Evolutionary conservation across 2,329 filamentous ascomycete species (phyloP), one percentile per base, ranked within the genome.

Genomic region (Paecilomyces formosus): DNA sequence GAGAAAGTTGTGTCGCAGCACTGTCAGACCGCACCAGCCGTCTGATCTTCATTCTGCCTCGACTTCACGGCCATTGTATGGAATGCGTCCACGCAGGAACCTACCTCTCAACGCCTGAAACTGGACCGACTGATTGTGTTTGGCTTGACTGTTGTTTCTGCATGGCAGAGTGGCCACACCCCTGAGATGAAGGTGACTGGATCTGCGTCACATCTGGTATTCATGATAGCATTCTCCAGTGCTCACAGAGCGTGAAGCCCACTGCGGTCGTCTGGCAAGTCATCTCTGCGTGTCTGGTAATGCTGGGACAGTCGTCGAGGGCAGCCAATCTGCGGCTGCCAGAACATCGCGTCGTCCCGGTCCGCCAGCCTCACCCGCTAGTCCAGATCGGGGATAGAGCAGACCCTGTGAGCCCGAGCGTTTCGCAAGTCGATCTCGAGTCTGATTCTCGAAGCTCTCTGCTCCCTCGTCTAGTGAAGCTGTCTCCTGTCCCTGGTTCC

Each of bases 351-450:
- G 5, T 28, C 50, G 50, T 28, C 21, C 50, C 50, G 50, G 50
- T 28, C 50, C 50, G 50, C 21, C 24, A 21, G 50, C 50, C 50
- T 52, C 50, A 52, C 50, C 22, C 22, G 15, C 50, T 52, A 24
- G 11, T 21, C 50, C 50, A 6, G 13, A 24, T 52, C 12, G 18
- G 22, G 21, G 21, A 9, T 52, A 22, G 50, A 11, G 21, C 49
- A 7, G 49, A 22, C 49, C 53, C 33, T 57, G 53, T 33, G 53
- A 55, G 55, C 58, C 60, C 57, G 55, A 39, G 57, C 53, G 21
- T 52, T 28, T 28, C 26, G 11, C 50, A 11, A 7, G 50, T 45
- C 39, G n/a, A 45, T n/a, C n/a, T 45, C 39, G 15, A 6, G 39
- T 18, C 15, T 18, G 7, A 3, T 45, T 45, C 35, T 45, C 35